These are phyloP conservation scores for Paracoccidioides brasiliensis DNA, from an alignment of 2,329 filamentous ascomycete genomes.

Conservation along the genomic window DNA sequence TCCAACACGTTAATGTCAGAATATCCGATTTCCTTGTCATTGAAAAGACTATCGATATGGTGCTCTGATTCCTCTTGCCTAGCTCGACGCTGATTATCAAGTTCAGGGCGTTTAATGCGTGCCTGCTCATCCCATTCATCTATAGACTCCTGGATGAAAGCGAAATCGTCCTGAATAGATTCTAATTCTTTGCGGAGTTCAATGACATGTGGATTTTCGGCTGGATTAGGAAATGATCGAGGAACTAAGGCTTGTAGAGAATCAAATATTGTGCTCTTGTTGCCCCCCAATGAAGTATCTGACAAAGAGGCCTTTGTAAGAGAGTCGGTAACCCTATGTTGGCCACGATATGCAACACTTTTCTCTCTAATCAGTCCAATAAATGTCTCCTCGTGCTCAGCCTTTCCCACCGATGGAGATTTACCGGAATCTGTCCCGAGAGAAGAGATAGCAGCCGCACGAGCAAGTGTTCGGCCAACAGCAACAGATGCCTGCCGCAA, in stretches of 20 bases:
- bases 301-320: constrained; percentile 18
- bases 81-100: constrained; percentile 36
- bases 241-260: constrained; percentile 26
- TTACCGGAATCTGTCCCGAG: constrained; percentile 9
- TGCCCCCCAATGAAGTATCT: constrained; percentile 21
- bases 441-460: constrained; percentile 16
- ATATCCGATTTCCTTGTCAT: constrained; percentile 45
- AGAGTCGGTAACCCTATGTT: constrained; percentile 16
- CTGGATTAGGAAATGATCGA: constrained; percentile 20
- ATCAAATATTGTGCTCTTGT: constrained; percentile 17
- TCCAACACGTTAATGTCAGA: constrained; percentile 44
- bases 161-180: constrained; percentile 30
- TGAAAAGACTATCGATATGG: constrained; percentile 42
- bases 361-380: constrained; percentile 36
- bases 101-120: constrained; percentile 29
- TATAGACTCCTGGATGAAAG: constrained; percentile 30
- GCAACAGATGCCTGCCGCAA: constrained; percentile 33
- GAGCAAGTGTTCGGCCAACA: constrained; percentile 32
- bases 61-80: constrained; percentile 41
- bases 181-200: constrained; percentile 22
- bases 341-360: constrained; percentile 28
- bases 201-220: constrained; percentile 22
- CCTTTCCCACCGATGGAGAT: constrained; percentile 12
- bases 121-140: constrained; percentile 36
- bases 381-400: constrained; percentile 33